Evolutionary conservation across 495 filamentous ascomycete species (phyloP).

Genomic region (Echria macrotheca): DNA sequence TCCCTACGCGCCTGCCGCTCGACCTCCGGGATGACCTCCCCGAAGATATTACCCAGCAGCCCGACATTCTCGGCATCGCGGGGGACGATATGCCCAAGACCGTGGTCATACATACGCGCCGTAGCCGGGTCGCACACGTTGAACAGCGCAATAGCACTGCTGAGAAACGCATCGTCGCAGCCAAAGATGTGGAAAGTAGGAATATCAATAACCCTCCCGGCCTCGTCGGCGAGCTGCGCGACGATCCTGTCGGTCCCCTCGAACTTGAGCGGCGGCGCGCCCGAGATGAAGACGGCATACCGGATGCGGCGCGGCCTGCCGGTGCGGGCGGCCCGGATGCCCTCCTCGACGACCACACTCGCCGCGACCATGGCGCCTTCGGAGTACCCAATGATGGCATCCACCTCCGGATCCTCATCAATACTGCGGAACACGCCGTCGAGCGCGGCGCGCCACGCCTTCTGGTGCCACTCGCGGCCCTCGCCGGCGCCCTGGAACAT

Average conservation of each 20-base stretch:
- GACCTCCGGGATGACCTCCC: slow-evolving; percentile 24
- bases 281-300: slow-evolving; percentile 51
- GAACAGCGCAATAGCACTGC: slow-evolving; percentile 48
- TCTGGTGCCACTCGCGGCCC: slow-evolving; percentile 23
- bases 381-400: slow-evolving; percentile 47
- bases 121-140: slow-evolving; percentile 49
- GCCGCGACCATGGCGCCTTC: slow-evolving; percentile 51
- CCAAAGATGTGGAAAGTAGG: slow-evolving; percentile 55
- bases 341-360: slow-evolving; percentile 46
- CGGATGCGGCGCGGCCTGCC: slow-evolving; percentile 44
- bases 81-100: slow-evolving; percentile 49
- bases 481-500: slow-evolving; percentile 27
- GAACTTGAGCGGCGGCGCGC: slow-evolving; percentile 45
- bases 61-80: slow-evolving; percentile 43
- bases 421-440: slow-evolving; percentile 30
- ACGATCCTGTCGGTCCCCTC: slow-evolving; percentile 33
- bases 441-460: slow-evolving; percentile 27
- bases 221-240: slow-evolving; percentile 40
- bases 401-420: slow-evolving; percentile 37
- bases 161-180: slow-evolving; percentile 50
- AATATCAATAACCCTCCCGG: slow-evolving; percentile 40
- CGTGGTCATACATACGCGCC: slow-evolving; percentile 52
- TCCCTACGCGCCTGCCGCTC: slow-evolving; percentile 14
- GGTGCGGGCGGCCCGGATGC: slow-evolving; percentile 25
- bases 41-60: slow-evolving; percentile 33